Base-by-base conservation (phyloP, 805 yeast species). In the Candida sakaeoensis region DNA sequence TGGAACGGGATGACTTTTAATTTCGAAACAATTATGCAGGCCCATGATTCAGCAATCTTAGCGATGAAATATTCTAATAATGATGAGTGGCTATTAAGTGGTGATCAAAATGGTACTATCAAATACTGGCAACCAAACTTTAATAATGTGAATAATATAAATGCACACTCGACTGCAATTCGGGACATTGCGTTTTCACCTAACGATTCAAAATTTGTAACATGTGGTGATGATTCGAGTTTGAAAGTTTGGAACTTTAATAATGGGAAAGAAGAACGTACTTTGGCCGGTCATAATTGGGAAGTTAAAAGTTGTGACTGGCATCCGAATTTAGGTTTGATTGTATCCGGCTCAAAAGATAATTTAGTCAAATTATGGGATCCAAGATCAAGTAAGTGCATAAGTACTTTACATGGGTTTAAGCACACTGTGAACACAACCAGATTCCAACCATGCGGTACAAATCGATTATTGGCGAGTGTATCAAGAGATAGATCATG, bases 121-220 rank as follows among this genome's bases (percentile, higher is more conserved):
- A 93, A 93, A 65, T 91, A 85, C 55, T 93, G 99, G 99, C 98
- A 90, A 63, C 95, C 97, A 4, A 93, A 93, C 62, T 87, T 93
- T 69, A 93, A 93, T 64, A 91, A 93, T 68, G 97, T 95, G 34
- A 89, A 91, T 57, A 82, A 86, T 21, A 59, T 80, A 24, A 55
- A 56, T 44, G 89, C 82, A 1, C 95, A 89, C 56, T 72, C 84
- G 4, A 93, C 87, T 58, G 85, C 86, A 8, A 75, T 93, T 29
- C 74, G 95, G 44, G 98, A 88, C 52, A 74, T 93, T 30, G 82
- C 90, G 5, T 93, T 93, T 60, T 78, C 91, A 37, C 96, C 96
- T 4, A 83, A 82, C 51, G 99, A 91, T 59, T 68, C 89, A 7
- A 88, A 89, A 57, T 93, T 90, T 61, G 85, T 89, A n/a, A 85